Evolutionary conservation across 75 land plant species (phyloP).

Genomic region (Larix kaempferi): DNA sequence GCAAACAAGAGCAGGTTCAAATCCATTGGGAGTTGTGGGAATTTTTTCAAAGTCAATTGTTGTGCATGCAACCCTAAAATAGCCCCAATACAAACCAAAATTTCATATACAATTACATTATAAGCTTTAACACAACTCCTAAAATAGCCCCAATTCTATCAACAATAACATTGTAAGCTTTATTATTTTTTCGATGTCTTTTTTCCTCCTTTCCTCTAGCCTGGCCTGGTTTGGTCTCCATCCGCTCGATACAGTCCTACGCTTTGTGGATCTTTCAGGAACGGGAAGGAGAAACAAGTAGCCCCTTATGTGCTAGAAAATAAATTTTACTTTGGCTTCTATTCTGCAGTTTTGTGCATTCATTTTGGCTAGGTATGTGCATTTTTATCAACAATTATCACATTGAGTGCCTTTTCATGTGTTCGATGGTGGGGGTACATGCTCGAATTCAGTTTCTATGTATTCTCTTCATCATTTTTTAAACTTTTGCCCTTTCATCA

Average conservation of each 20-base stretch:
- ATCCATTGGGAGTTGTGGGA: no score
- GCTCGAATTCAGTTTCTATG: background rate
- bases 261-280: background rate
- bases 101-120: no score
- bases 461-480: no score
- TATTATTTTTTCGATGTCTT: background rate
- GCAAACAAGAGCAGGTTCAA: no score
- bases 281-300: background rate
- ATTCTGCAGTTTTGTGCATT: background rate
- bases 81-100: no score
- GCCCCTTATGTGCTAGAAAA: background rate
- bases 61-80: no score
- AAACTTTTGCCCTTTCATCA: background rate
- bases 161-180: no score
- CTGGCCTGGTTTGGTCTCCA: background rate
- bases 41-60: no score
- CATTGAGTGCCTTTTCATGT: background rate
- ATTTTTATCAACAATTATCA: background rate
- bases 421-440: background rate
- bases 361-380: background rate
- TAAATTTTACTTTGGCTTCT: background rate
- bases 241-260: background rate
- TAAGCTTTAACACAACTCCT: no score
- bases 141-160: no score
- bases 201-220: no score